Evolutionary conservation across 441 rosid genomes (phyloP).

Genomic region (Adansonia grandidieri): DNA sequence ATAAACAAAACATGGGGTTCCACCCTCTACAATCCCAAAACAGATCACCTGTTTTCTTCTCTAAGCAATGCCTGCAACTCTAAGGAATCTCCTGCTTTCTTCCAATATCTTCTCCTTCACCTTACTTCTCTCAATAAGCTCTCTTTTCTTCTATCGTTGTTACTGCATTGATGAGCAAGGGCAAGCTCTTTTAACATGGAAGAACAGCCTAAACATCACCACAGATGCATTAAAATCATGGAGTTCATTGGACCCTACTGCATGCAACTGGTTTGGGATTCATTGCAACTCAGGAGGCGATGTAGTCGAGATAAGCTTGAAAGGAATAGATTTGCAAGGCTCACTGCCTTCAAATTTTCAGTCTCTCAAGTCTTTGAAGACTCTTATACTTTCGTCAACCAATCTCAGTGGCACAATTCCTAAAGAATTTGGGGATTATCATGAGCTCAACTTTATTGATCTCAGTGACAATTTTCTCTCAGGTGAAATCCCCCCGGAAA

Average conservation of each 20-base stretch:
- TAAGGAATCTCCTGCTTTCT: slow-evolving; percentile 48
- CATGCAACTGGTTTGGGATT: slow-evolving; percentile 85
- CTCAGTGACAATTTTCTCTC: slow-evolving; percentile 75
- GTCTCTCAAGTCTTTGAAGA: slow-evolving; percentile 57
- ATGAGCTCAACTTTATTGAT: slow-evolving; percentile 57
- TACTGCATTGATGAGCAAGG: slow-evolving; percentile 69
- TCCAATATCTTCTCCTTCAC: slow-evolving; percentile 47
- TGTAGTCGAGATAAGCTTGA: slow-evolving; percentile 61
- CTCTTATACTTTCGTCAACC: slow-evolving; percentile 60
- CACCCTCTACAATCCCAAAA: slow-evolving; percentile 89
- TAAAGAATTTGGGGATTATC: slow-evolving; percentile 65
- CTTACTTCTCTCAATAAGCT: slow-evolving; percentile 42
- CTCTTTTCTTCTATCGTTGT: slow-evolving; percentile 50
- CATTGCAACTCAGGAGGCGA: slow-evolving; percentile 64
- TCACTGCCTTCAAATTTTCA: slow-evolving; percentile 64
- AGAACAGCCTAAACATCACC: slow-evolving; percentile 59
- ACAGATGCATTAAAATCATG: slow-evolving; percentile 55
- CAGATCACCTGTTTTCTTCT: slow-evolving; percentile 52
- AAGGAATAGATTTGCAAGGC: slow-evolving; percentile 65
- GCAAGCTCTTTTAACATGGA: slow-evolving; percentile 81
- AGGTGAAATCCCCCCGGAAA: slow-evolving; percentile 69
- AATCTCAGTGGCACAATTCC: slow-evolving; percentile 80
- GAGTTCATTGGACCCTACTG: slow-evolving; percentile 51
- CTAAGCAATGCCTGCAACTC: slow-evolving; percentile 64
- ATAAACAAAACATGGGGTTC: slow-evolving; percentile 89